A percentile compares a stretch with the other conserved stretches of the same genome.
Evolutionary conservation across 805 yeast genomes (phyloP).

Genomic region (Monosporozyma siamensis): DNA sequence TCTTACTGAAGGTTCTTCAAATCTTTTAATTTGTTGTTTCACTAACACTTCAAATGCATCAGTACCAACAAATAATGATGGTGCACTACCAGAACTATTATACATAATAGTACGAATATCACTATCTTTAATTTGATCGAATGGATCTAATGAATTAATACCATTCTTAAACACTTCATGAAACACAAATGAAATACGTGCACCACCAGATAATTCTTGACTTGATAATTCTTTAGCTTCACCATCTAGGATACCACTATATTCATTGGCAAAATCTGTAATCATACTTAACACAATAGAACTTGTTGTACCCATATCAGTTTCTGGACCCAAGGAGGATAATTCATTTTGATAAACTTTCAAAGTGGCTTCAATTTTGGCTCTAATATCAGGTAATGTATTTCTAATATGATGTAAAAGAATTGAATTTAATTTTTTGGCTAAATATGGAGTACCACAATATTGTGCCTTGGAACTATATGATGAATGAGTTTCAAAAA

Average conservation of each 20-base stretch:
- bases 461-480: constrained; percentile 88
- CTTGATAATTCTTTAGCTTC: constrained; percentile 83
- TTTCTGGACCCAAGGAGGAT: constrained; percentile 72
- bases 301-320: constrained; percentile 71
- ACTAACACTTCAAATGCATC: constrained; percentile 94
- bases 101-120: constrained; percentile 96
- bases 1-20: constrained; percentile 86
- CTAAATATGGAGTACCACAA: constrained; percentile 97
- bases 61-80: constrained; percentile 92
- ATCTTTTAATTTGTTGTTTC: constrained; percentile 84
- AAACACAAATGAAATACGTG: constrained; percentile 92
- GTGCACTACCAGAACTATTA: constrained; percentile 93
- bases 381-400: constrained; percentile 85
- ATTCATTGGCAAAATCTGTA: constrained; percentile 87
- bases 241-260: constrained; percentile 84
- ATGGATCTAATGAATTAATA: constrained; percentile 84
- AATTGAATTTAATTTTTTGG: constrained; percentile 81
- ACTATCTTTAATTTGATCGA: constrained; percentile 89
- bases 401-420: constrained; percentile 82
- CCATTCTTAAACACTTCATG: constrained; percentile 95
- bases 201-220: constrained; percentile 94
- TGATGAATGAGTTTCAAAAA: constrained; percentile 82
- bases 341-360: constrained; percentile 80
- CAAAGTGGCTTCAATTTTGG: constrained; percentile 76
- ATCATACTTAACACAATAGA: constrained; percentile 84